Percentiles rank a stretch among this genome's conserved stretches.
phyloP scores from a whole-genome alignment of 805 yeast genomes.

The Monosporozyma solicola region DNA sequence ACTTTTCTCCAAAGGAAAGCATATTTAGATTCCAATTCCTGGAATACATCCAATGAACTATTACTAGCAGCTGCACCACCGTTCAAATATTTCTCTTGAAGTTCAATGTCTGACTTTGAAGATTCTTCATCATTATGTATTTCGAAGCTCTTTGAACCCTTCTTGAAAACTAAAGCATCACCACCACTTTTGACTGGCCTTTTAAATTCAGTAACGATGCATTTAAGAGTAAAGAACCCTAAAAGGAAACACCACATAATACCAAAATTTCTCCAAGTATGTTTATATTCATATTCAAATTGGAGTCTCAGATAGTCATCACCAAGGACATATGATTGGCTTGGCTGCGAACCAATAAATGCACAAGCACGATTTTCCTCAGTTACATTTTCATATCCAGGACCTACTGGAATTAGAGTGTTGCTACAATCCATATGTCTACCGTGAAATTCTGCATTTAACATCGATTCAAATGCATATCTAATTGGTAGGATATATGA shows the following conservation, averaged over 20 bases:
- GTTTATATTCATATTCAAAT: conserved; percentile 44
- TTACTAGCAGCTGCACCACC: conserved; percentile 2
- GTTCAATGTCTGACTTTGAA: conserved; percentile 7
- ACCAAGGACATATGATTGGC: conserved; percentile 47
- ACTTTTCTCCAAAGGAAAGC: conserved; percentile 68
- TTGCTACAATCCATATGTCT: conserved; percentile 25
- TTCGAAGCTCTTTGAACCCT: conserved; percentile 34
- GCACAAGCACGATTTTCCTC: conserved; percentile 42
- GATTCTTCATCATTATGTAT: conserved; percentile 13
- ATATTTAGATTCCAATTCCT: conserved; percentile 29
- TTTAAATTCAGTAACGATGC: conserved; percentile 19
- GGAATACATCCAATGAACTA: conserved; percentile 5
- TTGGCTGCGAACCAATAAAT: conserved; percentile 51
- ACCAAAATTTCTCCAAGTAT: conserved; percentile 80
- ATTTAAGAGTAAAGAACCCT: conserved; percentile 16
- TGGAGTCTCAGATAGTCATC: conserved; percentile 42
- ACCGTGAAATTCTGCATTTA: conserved; percentile 19
- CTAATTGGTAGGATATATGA: conserved; percentile 45
- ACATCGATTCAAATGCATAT: conserved; percentile 50
- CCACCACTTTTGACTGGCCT: conserved; percentile 25
- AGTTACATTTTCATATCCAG: conserved; percentile 37
- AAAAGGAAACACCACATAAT: conserved; percentile 43
- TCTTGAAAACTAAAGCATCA: conserved; percentile 40
- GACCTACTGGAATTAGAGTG: conserved; percentile 47
- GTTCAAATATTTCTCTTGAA: conserved; percentile 10